Conservation (phyloP, 345 rosid genomes). For the Arabidopsis suecica region DNA sequence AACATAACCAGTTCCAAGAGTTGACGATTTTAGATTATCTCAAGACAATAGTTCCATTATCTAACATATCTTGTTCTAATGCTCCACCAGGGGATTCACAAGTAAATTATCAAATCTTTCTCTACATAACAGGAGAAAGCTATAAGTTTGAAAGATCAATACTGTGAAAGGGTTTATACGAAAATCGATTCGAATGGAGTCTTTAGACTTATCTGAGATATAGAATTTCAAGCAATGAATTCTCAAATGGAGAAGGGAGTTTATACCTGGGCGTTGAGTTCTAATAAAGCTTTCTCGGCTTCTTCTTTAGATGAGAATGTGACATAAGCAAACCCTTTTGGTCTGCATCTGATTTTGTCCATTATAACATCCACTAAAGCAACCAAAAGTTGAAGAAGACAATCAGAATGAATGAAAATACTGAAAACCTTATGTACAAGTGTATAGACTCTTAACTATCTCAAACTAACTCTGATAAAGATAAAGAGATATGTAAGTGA, state of each 20-base stretch:
- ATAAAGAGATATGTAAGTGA: not conserved
- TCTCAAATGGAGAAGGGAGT: not conserved
- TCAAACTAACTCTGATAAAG: not conserved
- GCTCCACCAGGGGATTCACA: not conserved
- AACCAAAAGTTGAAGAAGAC: not conserved
- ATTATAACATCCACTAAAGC: conserved; percentile 52
- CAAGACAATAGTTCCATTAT: not conserved
- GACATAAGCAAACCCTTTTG: conserved; percentile 69
- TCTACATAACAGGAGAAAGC: not conserved
- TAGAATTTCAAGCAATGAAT: not conserved
- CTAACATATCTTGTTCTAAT: not conserved
- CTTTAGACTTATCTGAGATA: not conserved
- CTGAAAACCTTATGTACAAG: not conserved
- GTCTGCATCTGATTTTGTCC: conserved; percentile 50
- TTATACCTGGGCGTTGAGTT: conserved; percentile 65
- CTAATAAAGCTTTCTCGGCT: conserved; percentile 56
- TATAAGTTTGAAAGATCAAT: not conserved
- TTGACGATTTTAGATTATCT: not conserved
- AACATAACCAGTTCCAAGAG: conserved; percentile 2
- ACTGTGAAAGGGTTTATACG: conserved; percentile 2
- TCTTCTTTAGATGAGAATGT: conserved; percentile 54
- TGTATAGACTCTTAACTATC: not conserved
- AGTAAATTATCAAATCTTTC: not conserved
- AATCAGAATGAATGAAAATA: not conserved
- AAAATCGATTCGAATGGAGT: not conserved